A percentile compares a stretch with the other conserved stretches of the same genome.
phyloP scores from a whole-genome alignment of 1,139 yeast species.

The Magnusiomyces tetraspermus region DNA sequence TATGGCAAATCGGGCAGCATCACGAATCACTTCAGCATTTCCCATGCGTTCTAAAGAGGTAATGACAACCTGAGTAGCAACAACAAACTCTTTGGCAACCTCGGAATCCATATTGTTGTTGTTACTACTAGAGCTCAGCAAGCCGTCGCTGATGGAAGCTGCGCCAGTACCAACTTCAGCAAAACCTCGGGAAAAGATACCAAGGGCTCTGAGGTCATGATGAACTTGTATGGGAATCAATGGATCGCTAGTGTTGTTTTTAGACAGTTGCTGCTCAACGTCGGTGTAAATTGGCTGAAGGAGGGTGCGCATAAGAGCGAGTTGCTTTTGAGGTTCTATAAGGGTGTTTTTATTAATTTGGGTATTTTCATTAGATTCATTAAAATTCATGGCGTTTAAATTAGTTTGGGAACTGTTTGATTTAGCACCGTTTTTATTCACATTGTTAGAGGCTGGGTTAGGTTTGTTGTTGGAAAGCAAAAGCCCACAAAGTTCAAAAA shows the following conservation, averaged over 20 bases:
- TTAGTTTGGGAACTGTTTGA: background rate
- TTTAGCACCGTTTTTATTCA: slow-evolving; percentile 18
- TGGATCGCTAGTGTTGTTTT: slow-evolving; percentile 34
- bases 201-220: slow-evolving; percentile 79
- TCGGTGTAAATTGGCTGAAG: slow-evolving; percentile 72
- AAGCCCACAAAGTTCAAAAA: slow-evolving; percentile 53
- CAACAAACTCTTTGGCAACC: slow-evolving; percentile 47
- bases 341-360: background rate
- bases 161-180: slow-evolving; percentile 33
- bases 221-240: slow-evolving; percentile 63
- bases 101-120: slow-evolving; percentile 16
- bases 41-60: slow-evolving; percentile 74
- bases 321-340: slow-evolving; percentile 8
- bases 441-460: slow-evolving; percentile 29
- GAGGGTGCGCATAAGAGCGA: slow-evolving; percentile 35
- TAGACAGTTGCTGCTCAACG: slow-evolving; percentile 46
- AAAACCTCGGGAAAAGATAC: slow-evolving; percentile 81
- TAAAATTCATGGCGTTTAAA: background rate
- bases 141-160: slow-evolving; percentile 10
- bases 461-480: slow-evolving; percentile 25
- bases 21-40: slow-evolving; percentile 62
- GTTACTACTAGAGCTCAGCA: background rate
- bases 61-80: slow-evolving; percentile 72
- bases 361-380: background rate
- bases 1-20: slow-evolving; percentile 77